Evolutionary conservation across 2,329 filamentous ascomycete genomes (phyloP), one percentile per base, ranked within the genome.

Genomic region (Pseudogymnoascus sp.): DNA sequence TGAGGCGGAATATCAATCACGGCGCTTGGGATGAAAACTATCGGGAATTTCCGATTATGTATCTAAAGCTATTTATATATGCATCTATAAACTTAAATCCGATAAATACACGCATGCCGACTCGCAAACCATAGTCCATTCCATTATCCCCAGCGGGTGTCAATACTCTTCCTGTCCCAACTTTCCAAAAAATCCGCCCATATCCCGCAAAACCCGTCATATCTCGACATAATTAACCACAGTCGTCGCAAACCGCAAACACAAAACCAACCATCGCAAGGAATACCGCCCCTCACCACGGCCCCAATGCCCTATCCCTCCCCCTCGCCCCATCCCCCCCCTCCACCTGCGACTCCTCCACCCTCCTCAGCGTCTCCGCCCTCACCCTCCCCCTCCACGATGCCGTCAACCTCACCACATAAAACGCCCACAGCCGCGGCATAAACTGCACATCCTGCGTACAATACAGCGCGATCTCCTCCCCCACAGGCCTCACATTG

Each of bases 381-480:
- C 13, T 11, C 13, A 26, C 21, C 23, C 13, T 50, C 44, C 23
- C 44, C 23, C 44, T n/a, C 44, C 44, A 50, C 15, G 1, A 0
- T 15, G 13, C 23, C 21, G 23, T 17, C 44, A 50, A 9, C 13
- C 44, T 50, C 44, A 5, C 44, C 44, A 4, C 10, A 28, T 50
- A 78, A 10, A 70, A 13, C 5, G 63, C 53, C 68, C 72, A 76
- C 2, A 83, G 67, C 15, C 64, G 63, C 0, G 79, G 77, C 65
- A 83, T 69, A 40, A 74, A 71, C 2, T 68, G 42, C 1, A 84
- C 77, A 67, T 83, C 80, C 31, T 78, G 73, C 2, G 74, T 72
- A 66, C 80, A 83, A 69, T 40, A 84, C 0, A 67, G 11, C 21
- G 71, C 62, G 2, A 83, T 74, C 0, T 75, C 75, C 2, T 67